Base-by-base conservation (phyloP, 306 rosid genomes). In the Corylus heterophylla region DNA sequence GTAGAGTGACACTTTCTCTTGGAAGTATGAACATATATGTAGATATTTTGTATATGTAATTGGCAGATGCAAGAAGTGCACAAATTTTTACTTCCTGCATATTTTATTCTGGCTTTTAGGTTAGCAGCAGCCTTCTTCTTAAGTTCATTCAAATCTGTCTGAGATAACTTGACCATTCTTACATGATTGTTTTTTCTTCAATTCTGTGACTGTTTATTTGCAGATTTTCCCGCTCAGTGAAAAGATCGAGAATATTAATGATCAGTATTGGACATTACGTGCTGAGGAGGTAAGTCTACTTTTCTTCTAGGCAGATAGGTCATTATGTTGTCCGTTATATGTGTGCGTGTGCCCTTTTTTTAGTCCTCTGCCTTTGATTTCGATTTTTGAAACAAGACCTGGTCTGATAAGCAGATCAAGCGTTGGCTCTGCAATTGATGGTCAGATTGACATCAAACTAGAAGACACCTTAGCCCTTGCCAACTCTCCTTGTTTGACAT, bases 211-310 rank as follows among this genome's bases (percentile, higher is more conserved):
- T 79, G 8, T 42, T 67, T 18, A 0, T 39, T 39, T 88, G 84
- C 89, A 93, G 98, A 90, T 93, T 63, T 93, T 93, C 73, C 95
- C 96, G 25, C 95, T 86, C 45, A 83, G 66, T 87, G 98, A 93
- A 80, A 93, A 88, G 89, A 93, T 93, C 44, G 97, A 91, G 81
- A 89, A 88, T 78, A 92, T 93, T 45, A 93, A 92, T 75, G 98
- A 93, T 82, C 98, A 91, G 56, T 93, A 93, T 87, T 93, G 98
- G 97, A 91, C 98, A 5, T 87, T 93, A 73, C 90, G 98, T 18
- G 98, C 98, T 3, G 98, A 93, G 73, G 98, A 93, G 97, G 98
- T 91, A 77, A 47, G 70, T 64, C 2, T 86, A 64, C 81, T 50
- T 77, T 54, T 78, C 59, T 54, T 7, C 51, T 42, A 67, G 16